Conservation (phyloP, 2,329 filamentous ascomycete species). For the Penicillium thymicola region DNA sequence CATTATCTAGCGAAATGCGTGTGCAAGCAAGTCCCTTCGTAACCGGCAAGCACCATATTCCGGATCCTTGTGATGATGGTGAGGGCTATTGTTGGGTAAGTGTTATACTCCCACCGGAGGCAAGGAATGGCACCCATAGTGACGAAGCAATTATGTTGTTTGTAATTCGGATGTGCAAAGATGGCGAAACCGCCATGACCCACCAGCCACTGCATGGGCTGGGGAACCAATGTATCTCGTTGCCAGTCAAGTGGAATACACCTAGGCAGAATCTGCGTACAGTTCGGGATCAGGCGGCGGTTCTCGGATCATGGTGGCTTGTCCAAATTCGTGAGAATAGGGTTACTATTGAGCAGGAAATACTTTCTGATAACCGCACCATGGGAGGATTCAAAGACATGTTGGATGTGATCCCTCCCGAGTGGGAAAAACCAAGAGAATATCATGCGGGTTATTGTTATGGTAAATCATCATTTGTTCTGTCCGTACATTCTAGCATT, state of each 20-base stretch:
- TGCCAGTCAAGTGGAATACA: neutral
- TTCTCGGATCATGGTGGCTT: neutral
- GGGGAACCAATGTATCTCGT: neutral
- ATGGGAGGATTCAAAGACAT: neutral
- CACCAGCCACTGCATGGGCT: neutral
- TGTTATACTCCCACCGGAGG: neutral
- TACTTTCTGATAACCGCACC: neutral
- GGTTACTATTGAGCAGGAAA: neutral
- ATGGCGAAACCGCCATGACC: neutral
- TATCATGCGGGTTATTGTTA: neutral
- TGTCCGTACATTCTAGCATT: fast-evolving
- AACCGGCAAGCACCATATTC: neutral
- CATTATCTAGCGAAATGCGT: neutral
- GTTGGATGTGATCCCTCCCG: neutral
- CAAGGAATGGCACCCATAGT: neutral
- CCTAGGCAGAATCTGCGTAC: neutral
- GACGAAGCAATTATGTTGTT: neutral
- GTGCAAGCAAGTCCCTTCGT: neutral
- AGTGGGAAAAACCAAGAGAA: neutral
- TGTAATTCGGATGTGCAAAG: neutral
- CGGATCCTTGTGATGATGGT: neutral
- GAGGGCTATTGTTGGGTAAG: neutral
- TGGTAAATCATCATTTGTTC: no score
- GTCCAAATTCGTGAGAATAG: neutral
- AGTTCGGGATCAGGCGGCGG: neutral